Evolutionary conservation across 352 stramenopile species (phyloP).

Genomic region (Phytophthora crassamura): DNA sequence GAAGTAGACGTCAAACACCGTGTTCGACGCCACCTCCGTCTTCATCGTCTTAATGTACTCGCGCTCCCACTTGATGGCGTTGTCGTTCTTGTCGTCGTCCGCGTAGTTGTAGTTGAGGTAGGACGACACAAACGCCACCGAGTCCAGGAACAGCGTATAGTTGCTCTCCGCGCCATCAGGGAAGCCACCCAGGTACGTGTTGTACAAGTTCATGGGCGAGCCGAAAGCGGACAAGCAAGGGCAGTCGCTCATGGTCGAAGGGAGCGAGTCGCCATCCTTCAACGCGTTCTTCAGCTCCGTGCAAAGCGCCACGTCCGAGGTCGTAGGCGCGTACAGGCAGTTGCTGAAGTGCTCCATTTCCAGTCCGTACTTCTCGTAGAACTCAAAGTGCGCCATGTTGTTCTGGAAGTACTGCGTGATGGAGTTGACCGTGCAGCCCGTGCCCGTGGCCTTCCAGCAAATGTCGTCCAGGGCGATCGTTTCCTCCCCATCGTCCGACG

Average conservation of each 20-base stretch:
- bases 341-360: slow-evolving; percentile 65
- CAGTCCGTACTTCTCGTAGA: slow-evolving; percentile 58
- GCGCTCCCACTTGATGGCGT: slow-evolving; percentile 63
- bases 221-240: slow-evolving; percentile 67
- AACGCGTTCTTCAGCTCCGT: slow-evolving; percentile 46
- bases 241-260: slow-evolving; percentile 64
- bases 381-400: slow-evolving; percentile 62
- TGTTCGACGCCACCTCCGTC: slow-evolving; percentile 42
- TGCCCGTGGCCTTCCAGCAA: slow-evolving; percentile 74
- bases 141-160: slow-evolving; percentile 56
- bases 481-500: slow-evolving; percentile 28
- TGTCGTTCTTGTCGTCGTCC: slow-evolving; percentile 51
- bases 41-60: slow-evolving; percentile 67
- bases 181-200: slow-evolving; percentile 65
- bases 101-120: slow-evolving; percentile 73
- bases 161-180: slow-evolving; percentile 57
- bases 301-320: slow-evolving; percentile 57
- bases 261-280: slow-evolving; percentile 46
- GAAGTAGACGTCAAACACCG: slow-evolving; percentile 64
- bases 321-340: slow-evolving; percentile 65
- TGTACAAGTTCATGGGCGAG: slow-evolving; percentile 78
- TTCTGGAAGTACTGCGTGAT: slow-evolving; percentile 80
- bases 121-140: slow-evolving; percentile 55
- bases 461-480: slow-evolving; percentile 58
- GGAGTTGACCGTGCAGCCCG: slow-evolving; percentile 59